Evolutionary conservation across 768 basidiomycete species (phyloP), one percentile per base, ranked within the genome.

Genomic region (Leccinum boreale): DNA sequence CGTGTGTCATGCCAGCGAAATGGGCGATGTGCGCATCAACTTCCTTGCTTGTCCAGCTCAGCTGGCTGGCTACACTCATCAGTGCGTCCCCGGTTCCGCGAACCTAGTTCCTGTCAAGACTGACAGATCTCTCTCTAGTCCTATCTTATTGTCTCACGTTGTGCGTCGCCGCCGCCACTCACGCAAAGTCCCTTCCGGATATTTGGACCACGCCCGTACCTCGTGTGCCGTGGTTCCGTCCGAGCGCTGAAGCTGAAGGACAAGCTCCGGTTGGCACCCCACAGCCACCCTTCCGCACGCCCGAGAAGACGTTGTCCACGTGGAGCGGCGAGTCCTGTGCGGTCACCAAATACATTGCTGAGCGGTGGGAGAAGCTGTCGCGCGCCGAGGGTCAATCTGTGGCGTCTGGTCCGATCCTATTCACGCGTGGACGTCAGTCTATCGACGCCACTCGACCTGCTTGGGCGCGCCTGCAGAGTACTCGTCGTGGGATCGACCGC

Each of bases 191-290:
- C 10, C 67, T 80, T 59, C 76, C 79, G 9, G 70, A 73, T 46
- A 73, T 90, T 54, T 89, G 86, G 86, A 70, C 51, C 28, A 73
- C 73, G 44, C 76, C 79, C 10, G 69, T 89, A 33, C 80, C 80
- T 58, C 67, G 73, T 14, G 74, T 87, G 19, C 77, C 78, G 15
- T 90, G 89, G 89, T 90, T 86, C 65, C 44, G 67, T 57, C 58
- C 53, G 3, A 53, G 39, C n/a, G 28, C 53, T 23, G 50, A 61
- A 28, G n/a, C 53, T 21, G 46, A 61, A 21, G 14, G 42, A 3
- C 49, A 54, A 0, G 21, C 29, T 21, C 50, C 65, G 15, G 39
- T 54, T 15, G 23, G 14, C 31, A 50, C 53, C 15, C 28, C 60
- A 48, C 50, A 59, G 3, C 31, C 46, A 39, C 58, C 62, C 5